A percentile compares a stretch with the other conserved stretches of the same genome.
phyloP scores from a whole-genome alignment of 2,329 filamentous ascomycete species.

The Alternaria hordeiaustralica region DNA sequence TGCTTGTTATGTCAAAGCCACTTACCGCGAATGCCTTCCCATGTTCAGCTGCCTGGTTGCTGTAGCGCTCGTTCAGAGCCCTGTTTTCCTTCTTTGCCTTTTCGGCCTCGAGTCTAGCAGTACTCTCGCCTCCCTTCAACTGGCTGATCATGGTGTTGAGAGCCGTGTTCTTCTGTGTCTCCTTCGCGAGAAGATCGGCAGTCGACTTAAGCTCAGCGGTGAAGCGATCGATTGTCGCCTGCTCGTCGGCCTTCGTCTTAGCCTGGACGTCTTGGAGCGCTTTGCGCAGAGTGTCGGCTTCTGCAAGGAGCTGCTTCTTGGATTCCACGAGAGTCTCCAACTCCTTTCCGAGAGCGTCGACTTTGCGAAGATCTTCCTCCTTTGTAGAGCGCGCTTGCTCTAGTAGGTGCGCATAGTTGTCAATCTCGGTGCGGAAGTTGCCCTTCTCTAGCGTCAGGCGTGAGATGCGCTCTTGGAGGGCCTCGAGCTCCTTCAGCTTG shows the following conservation, averaged over 20 bases:
- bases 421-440: slow-evolving; percentile 34
- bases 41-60: slow-evolving; percentile 29
- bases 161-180: slow-evolving; percentile 23
- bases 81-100: slow-evolving; percentile 28
- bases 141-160: slow-evolving; percentile 19
- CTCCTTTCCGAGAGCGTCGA: slow-evolving; percentile 23
- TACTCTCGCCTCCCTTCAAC: slow-evolving; percentile 18
- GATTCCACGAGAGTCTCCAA: slow-evolving; percentile 16
- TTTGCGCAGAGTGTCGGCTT: slow-evolving; percentile 25
- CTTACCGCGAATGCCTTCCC: slow-evolving; percentile 27
- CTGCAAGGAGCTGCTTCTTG: slow-evolving; percentile 23
- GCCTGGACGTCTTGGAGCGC: slow-evolving; percentile 17
- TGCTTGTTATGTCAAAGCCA: not conserved
- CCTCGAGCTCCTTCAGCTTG: slow-evolving; percentile 30
- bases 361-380: slow-evolving; percentile 11
- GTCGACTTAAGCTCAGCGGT: slow-evolving; percentile 23
- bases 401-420: slow-evolving; percentile 23
- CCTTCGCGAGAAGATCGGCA: slow-evolving; percentile 25
- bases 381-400: slow-evolving; percentile 14
- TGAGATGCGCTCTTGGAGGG: slow-evolving; percentile 32
- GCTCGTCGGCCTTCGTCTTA: slow-evolving; percentile 21
- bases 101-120: slow-evolving; percentile 22
- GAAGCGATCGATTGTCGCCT: slow-evolving; percentile 21
- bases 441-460: slow-evolving; percentile 40
- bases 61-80: slow-evolving; percentile 27